A percentile compares a stretch with the other conserved stretches of the same genome.
These are phyloP conservation scores for Helichrysum umbraculigerum DNA, from an alignment of 129 eudicot genomes.

Conservation along the genomic window DNA sequence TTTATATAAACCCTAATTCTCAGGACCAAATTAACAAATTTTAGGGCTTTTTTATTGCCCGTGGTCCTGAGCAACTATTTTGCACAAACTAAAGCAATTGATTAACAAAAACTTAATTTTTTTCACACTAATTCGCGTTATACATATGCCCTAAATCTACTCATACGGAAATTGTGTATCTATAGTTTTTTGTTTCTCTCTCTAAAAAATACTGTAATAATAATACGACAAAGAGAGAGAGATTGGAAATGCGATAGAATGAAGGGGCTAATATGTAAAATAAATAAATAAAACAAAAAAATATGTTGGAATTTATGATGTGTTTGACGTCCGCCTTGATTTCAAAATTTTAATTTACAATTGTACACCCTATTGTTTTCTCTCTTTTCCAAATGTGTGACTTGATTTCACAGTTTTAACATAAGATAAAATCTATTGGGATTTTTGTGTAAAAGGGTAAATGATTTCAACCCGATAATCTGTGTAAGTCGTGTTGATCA, in stretches of 20 bases:
- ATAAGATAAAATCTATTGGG: too few species aligned
- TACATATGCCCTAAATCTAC: conserved; percentile 31
- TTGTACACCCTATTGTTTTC: background rate
- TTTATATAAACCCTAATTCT: conserved; percentile 26
- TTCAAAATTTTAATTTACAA: conserved; percentile 16
- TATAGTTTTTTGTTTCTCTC: conserved; percentile 20
- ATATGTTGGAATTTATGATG: conserved; percentile 29
- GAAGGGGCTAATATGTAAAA: background rate
- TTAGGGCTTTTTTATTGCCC: conserved; percentile 32
- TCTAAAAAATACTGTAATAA: conserved; percentile 3
- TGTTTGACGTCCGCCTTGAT: conserved; percentile 31
- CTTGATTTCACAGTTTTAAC: background rate
- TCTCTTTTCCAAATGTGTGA: background rate
- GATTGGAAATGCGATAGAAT: background rate
- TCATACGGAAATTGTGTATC: background rate
- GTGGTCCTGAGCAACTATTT: conserved; percentile 17
- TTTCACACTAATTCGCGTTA: conserved; percentile 14
- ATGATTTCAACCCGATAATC: too few species aligned
- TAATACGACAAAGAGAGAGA: conserved; percentile 20
- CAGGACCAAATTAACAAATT: conserved; percentile 14
- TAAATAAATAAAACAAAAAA: background rate
- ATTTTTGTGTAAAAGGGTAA: too few species aligned
- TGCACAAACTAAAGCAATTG: conserved; percentile 7
- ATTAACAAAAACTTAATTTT: conserved; percentile 1
- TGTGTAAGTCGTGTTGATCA: too few species aligned